These are phyloP conservation scores for Lycium barbarum DNA, from an alignment of 257 asterid genomes.

Conservation along the genomic window DNA sequence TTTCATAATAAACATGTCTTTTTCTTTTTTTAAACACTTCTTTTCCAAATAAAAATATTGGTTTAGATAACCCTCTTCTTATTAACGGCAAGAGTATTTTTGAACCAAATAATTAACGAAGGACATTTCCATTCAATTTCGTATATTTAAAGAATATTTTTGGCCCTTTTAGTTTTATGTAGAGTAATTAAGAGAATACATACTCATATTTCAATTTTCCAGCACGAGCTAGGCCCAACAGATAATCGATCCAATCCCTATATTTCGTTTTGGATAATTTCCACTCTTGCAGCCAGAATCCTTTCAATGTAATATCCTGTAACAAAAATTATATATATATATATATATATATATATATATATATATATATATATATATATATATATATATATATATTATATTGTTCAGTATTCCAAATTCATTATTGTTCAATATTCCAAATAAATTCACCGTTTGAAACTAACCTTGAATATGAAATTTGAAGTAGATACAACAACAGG, in stretches of 20 bases:
- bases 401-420: too few species aligned
- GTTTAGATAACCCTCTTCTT: too few species aligned
- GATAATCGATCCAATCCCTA: slow-evolving; percentile 75
- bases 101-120: too few species aligned
- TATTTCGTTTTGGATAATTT: slow-evolving; percentile 61
- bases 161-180: too few species aligned
- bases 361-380: neutral
- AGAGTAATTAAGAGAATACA: slow-evolving; percentile 26
- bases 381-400: neutral
- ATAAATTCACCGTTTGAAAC: neutral
- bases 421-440: too few species aligned
- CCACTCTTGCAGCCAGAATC: slow-evolving; percentile 90
- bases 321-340: neutral
- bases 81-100: too few species aligned
- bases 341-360: neutral
- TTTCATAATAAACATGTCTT: too few species aligned
- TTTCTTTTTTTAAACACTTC: too few species aligned
- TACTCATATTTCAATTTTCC: slow-evolving; percentile 86
- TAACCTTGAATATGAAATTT: slow-evolving; percentile 86
- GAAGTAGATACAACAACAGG: slow-evolving; percentile 82
- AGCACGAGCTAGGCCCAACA: slow-evolving; percentile 59
- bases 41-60: too few species aligned
- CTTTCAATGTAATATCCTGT: slow-evolving; percentile 84
- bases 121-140: too few species aligned
- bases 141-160: too few species aligned